A percentile compares a stretch with the other conserved stretches of the same genome.
phyloP scores from a whole-genome alignment of 257 asterid genomes.

The Capsicum rhomboideum region DNA sequence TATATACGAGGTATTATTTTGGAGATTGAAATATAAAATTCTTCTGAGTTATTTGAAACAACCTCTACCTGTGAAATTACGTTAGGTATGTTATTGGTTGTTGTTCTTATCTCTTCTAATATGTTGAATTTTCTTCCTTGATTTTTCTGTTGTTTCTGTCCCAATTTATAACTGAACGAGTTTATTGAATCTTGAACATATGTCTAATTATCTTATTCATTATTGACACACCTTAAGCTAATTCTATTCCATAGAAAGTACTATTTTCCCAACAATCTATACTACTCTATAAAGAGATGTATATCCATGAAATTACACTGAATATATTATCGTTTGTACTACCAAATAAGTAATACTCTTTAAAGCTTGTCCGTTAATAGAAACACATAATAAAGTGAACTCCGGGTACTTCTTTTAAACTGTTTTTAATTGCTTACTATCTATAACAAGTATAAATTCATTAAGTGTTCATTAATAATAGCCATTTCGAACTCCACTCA shows the following conservation, averaged over 20 bases:
- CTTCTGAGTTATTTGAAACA: neutral
- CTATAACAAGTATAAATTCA: too few species aligned
- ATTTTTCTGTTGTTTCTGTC: neutral
- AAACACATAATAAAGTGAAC: too few species aligned
- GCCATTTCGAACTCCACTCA: too few species aligned
- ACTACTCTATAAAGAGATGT: neutral
- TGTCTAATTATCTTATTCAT: neutral
- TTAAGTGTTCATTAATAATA: too few species aligned
- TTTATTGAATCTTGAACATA: neutral
- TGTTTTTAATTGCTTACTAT: too few species aligned
- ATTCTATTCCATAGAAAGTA: too few species aligned
- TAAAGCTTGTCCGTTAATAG: too few species aligned
- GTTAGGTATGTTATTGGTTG: neutral
- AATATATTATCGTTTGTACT: neutral
- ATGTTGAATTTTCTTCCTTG: neutral
- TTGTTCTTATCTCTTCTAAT: neutral
- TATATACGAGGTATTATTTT: neutral
- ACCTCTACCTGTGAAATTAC: neutral
- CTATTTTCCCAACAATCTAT: neutral
- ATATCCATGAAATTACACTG: neutral
- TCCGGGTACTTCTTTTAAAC: too few species aligned
- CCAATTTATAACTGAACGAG: neutral
- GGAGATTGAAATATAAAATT: neutral
- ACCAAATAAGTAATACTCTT: too few species aligned
- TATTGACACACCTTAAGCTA: neutral